These are phyloP conservation scores for Carex sylvatica DNA, from an alignment of 202 grass and related monocot species.

Conservation along the genomic window DNA sequence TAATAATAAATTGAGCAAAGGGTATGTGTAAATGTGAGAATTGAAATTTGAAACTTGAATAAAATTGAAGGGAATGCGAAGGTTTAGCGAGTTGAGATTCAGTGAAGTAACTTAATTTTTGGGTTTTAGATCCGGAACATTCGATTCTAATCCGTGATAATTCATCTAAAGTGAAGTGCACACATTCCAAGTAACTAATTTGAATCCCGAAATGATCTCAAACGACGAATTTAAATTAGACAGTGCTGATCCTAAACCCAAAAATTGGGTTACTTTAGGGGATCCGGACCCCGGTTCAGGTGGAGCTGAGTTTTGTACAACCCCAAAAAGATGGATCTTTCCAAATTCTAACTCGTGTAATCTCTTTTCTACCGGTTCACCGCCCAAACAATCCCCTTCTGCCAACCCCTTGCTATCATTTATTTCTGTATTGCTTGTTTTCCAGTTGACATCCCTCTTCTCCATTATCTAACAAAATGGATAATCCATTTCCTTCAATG, in stretches of 20 bases:
- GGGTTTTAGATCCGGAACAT: no score
- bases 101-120: no score
- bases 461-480: background rate
- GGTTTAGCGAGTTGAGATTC: no score
- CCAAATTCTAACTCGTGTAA: background rate
- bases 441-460: background rate
- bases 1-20: background rate
- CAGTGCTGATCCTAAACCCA: no score
- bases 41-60: background rate
- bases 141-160: no score
- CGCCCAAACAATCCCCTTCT: conserved; percentile 17
- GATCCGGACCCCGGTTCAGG: no score
- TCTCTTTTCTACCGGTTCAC: conserved; percentile 14
- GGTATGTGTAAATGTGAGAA: background rate
- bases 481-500: background rate
- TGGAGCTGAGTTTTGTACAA: background rate
- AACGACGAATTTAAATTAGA: no score
- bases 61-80: background rate
- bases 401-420: conserved; percentile 3
- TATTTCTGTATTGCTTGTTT: background rate
- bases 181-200: no score
- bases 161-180: no score
- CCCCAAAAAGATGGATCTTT: background rate
- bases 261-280: no score
- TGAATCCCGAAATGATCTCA: no score